These are phyloP conservation scores for Cryptosporidium ubiquitum DNA, from an alignment of 169 alveolate species.

Conservation along the genomic window DNA sequence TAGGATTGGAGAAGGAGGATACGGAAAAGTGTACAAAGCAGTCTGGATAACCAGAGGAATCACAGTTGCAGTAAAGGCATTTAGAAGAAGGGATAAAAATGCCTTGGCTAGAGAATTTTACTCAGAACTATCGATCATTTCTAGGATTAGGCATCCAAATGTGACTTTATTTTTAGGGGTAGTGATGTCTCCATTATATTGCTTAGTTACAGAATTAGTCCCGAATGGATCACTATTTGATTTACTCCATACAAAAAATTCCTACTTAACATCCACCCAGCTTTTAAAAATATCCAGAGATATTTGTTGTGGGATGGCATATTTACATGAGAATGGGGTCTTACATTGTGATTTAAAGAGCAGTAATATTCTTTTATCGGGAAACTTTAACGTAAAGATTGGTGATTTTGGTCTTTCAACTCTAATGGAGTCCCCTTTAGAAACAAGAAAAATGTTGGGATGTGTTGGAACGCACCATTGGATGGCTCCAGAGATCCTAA, in stretches of 20 bases:
- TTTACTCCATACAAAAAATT: constrained; percentile 80
- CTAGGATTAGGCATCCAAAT: constrained; percentile 85
- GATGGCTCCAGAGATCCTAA: constrained; percentile 88
- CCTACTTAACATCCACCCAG: constrained; percentile 67
- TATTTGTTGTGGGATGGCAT: constrained; percentile 83
- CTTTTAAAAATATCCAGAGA: constrained; percentile 81
- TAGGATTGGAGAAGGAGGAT: constrained; percentile 86
- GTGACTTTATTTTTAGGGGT: constrained; percentile 85
- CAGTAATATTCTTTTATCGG: constrained; percentile 83
- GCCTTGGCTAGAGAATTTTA: constrained; percentile 81
- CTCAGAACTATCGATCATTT: constrained; percentile 82
- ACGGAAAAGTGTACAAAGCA: constrained; percentile 86
- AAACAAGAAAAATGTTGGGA: constrained; percentile 79
- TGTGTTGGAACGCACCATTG: constrained; percentile 88
- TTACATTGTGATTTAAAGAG: constrained; percentile 87
- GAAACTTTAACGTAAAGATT: constrained; percentile 86
- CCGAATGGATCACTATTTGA: constrained; percentile 83
- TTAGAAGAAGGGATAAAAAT: constrained; percentile 76
- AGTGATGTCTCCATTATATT: constrained; percentile 80
- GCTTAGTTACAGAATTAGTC: constrained; percentile 86
- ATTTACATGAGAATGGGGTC: constrained; percentile 86
- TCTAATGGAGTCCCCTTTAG: constrained; percentile 75
- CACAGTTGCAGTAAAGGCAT: constrained; percentile 80
- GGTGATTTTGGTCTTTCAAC: constrained; percentile 89
- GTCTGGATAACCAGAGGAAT: constrained; percentile 81